Evolutionary conservation across 139 green algal species (phyloP), one percentile per base, ranked within the genome.

Genomic region (Chlamydomonas schloesseri): DNA sequence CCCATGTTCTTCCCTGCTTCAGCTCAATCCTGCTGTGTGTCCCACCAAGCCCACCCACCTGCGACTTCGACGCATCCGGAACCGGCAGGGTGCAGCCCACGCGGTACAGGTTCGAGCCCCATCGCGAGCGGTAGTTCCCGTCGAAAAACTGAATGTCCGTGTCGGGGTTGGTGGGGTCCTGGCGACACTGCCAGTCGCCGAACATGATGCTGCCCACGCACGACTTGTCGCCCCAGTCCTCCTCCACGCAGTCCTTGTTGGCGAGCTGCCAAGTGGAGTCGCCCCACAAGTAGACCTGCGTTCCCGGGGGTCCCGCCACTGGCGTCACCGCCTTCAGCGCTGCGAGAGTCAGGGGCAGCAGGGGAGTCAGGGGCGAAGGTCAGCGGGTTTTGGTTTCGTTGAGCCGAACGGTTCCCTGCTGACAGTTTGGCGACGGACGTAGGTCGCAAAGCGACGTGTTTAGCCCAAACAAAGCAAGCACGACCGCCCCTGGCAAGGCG

Each of bases 101-200:
- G 9, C 31, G 57, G 81, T 72, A 87, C 26, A 62, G 13, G 18
- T n/a, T 31, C 11, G 1, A 72, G 11, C 68, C 55, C 47, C 72
- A 79, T 2, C 69, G 81, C 28, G 60, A 11, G 0, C 21, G 46
- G 18, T 10, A 21, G 42, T 46, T 24, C n/a, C 15, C n/a, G 1
- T 5, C 11, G 4, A 15, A 55, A 11, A 87, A 87, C 2, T 36
- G 28, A 31, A 85, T 68, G 2, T 3, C 47, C 21, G 72, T 70
- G 15, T 64, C 29, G 0, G 42, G 4, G 42, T 55, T 46, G 2
- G 21, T 69, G 5, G 47, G n/a, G 26, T 82, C 73, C 31, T 77
- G 71, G 29, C 82, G 60, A 50, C 83, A 88, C 23, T 46, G 60
- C 26, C 81, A 88, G 36, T 88, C 83, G 0, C 83, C 83, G 31